Evolutionary conservation across 768 basidiomycete species (phyloP).

Genomic region (Candolleomyces aberdarensis): DNA sequence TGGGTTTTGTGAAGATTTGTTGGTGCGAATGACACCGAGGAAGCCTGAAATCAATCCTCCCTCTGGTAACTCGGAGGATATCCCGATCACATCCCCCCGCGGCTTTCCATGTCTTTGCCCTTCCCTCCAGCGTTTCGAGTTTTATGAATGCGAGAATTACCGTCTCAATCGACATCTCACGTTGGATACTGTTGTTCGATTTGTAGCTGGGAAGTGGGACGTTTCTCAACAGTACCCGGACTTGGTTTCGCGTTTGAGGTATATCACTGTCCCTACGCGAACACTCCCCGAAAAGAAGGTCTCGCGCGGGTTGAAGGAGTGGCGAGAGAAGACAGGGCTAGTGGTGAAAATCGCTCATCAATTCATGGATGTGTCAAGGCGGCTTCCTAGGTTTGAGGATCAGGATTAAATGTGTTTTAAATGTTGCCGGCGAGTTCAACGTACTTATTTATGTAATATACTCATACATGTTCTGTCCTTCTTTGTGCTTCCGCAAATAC

Average conservation of each 20-base stretch:
- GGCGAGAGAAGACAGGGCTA: neutral
- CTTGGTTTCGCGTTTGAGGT: neutral
- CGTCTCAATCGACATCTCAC: neutral
- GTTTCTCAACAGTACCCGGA: neutral
- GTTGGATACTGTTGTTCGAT: neutral
- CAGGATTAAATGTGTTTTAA: no score
- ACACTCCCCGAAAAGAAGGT: neutral
- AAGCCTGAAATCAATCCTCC: neutral
- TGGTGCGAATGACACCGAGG: neutral
- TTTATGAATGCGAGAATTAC: neutral
- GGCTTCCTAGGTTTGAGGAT: no score
- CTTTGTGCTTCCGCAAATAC: no score
- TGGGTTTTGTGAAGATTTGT: neutral
- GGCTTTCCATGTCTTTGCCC: neutral
- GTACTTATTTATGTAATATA: no score
- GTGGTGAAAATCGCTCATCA: neutral
- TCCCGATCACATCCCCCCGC: neutral
- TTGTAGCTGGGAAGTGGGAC: neutral
- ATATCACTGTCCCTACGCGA: neutral
- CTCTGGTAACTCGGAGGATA: neutral
- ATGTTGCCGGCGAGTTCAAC: no score
- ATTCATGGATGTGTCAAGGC: no score
- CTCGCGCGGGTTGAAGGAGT: neutral
- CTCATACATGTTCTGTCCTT: no score
- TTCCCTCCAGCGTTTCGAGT: neutral